Evolutionary conservation across 2,329 filamentous ascomycete genomes (phyloP), one percentile per base, ranked within the genome.

Genomic region (Talaromyces sp.): DNA sequence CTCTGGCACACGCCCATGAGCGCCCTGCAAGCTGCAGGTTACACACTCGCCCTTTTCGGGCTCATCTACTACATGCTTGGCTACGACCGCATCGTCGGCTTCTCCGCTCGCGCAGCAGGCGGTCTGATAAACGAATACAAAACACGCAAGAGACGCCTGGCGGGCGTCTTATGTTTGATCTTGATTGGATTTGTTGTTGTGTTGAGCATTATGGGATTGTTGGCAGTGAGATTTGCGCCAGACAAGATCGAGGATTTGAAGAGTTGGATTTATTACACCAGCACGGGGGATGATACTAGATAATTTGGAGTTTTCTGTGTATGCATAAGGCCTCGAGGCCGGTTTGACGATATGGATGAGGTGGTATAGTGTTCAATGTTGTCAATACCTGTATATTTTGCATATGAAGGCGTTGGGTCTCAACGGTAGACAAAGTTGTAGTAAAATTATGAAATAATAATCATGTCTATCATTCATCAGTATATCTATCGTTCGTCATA

Each of bases 81-180:
- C 77, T 85, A 85, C 66, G 92, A 96, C 10, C 64, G 64, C 43
- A 58, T 65, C 33, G 64, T 60, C 14, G 60, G 64, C 16, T 62
- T 62, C 22, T 61, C 64, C 14, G 56, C 60, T 0, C 60, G 64
- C 0, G 54, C 62, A 2, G 59, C 50, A 31, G 90, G 92, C 75
- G 90, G 92, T 75, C 85, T 88, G 67, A 96, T 93, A 92, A 89
- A 90, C 60, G 92, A 96, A 73, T 93, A 95, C 71, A 92, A 92
- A 65, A 87, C 87, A 71, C 56, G 56, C 84, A 84, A 70, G 89
- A 89, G 74, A 93, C 93, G 14, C 85, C 88, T 58, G 82, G 91
- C 72, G 90, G 92, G 81, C 93, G 94, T 82, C 77, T 93, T 62
- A 82, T 91, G 68, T 82, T 94, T 71, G 86, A 93, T 68, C 84